Percentiles rank a stretch among this genome's conserved stretches.
These are phyloP conservation scores for Urtica urens DNA, from an alignment of 306 rosid genomes.

Conservation along the genomic window DNA sequence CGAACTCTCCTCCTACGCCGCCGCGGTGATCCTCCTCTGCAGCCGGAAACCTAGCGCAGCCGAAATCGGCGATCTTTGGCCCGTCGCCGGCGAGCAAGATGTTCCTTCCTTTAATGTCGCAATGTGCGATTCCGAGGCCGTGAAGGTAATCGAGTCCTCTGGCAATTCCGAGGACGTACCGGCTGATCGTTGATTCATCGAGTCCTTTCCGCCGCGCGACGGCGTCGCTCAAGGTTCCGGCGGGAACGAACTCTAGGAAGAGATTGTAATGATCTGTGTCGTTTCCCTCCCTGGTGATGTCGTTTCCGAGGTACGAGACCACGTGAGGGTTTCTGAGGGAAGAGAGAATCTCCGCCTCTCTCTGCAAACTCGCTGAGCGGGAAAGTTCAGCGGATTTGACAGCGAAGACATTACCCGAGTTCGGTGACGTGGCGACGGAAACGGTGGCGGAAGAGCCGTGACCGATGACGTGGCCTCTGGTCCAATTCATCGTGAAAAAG, in stretches of 20 bases:
- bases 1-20: constrained; percentile 3
- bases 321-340: constrained; percentile 44
- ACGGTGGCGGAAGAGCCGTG: constrained; percentile 76
- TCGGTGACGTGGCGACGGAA: constrained; percentile 33
- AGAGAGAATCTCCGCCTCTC: constrained; percentile 52
- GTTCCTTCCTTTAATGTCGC: constrained; percentile 76
- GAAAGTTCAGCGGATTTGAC: constrained; percentile 62
- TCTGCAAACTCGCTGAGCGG: constrained; percentile 34
- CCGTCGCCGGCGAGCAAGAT: constrained; percentile 49
- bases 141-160: constrained; percentile 63
- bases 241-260: constrained; percentile 60
- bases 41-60: constrained; percentile 64
- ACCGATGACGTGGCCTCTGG: constrained; percentile 59
- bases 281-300: constrained; percentile 52
- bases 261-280: constrained; percentile 42
- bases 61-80: constrained; percentile 70
- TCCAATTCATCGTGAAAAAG: constrained; percentile 55
- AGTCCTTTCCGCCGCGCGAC: constrained; percentile 25
- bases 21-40: constrained; percentile 2
- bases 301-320: constrained; percentile 52
- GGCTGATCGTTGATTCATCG: constrained; percentile 19
- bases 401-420: constrained; percentile 28
- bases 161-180: constrained; percentile 33
- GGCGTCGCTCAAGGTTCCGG: constrained; percentile 36
- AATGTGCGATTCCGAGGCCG: constrained; percentile 61